These are phyloP conservation scores for Fusarium sp. DNA, from an alignment of 2,329 filamentous ascomycete species.

Conservation along the genomic window DNA sequence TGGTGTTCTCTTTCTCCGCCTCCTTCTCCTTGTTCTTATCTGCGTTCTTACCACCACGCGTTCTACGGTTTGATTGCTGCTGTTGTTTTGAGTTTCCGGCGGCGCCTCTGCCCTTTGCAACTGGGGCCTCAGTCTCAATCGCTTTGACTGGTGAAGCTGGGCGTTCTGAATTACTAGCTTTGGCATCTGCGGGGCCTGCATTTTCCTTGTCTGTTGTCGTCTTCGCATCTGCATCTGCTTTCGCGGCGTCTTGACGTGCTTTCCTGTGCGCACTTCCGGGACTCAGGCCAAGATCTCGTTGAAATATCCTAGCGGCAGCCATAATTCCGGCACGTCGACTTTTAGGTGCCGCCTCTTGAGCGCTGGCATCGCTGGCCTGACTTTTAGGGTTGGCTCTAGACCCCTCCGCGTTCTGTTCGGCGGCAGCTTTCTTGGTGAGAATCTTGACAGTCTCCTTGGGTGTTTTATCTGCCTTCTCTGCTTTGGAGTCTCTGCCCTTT, in stretches of 20 bases:
- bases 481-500: constrained; percentile 70
- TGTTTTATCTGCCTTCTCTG: constrained; percentile 64
- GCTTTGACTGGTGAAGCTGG: constrained; percentile 38
- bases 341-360: constrained; percentile 58
- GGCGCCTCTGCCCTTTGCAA: constrained; percentile 39
- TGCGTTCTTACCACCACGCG: constrained; percentile 52
- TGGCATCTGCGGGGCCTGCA: constrained; percentile 18
- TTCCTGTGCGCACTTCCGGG: constrained; percentile 71
- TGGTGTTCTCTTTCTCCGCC: constrained; percentile 45
- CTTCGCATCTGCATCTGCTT: constrained; percentile 63
- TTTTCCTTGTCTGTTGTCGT: constrained; percentile 51
- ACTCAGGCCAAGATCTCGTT: constrained; percentile 73
- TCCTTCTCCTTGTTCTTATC: constrained; percentile 54
- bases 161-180: constrained; percentile 28
- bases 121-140: constrained; percentile 29
- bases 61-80: constrained; percentile 46
- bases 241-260: constrained; percentile 68
- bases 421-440: constrained; percentile 67
- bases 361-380: constrained; percentile 47
- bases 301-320: constrained; percentile 72
- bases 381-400: constrained; percentile 56
- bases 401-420: constrained; percentile 61
- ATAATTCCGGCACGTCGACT: constrained; percentile 70
- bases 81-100: constrained; percentile 42
- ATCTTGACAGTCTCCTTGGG: constrained; percentile 71